Conservation (phyloP, 805 yeast species). For the Diddensiella caesifluorescens region DNA sequence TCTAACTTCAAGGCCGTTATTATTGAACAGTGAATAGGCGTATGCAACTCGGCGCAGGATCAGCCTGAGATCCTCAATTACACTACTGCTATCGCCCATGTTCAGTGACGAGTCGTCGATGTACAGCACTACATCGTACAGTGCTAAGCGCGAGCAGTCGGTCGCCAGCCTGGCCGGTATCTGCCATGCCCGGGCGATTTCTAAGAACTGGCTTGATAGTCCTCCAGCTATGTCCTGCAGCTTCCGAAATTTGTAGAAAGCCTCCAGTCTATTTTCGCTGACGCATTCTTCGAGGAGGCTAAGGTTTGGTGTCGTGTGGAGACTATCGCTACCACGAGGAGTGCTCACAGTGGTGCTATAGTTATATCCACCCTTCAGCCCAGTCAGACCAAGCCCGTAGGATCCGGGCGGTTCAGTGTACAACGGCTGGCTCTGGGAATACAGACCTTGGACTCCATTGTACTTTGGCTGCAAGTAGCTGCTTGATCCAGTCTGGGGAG, state of each 20-base stretch:
- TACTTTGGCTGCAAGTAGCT: too few species aligned
- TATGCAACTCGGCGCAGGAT: conserved; percentile 27
- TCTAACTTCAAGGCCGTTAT: conserved; percentile 30
- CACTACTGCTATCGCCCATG: conserved; percentile 31
- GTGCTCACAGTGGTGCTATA: too few species aligned
- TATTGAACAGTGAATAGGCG: conserved; percentile 30
- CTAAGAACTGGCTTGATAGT: conserved; percentile 19
- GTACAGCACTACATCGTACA: conserved; percentile 29
- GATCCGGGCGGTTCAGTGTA: too few species aligned
- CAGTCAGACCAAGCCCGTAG: too few species aligned
- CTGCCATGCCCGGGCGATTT: conserved; percentile 25
- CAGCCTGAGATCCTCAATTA: conserved; percentile 30
- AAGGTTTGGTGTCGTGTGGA: conserved; percentile 12
- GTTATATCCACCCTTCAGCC: too few species aligned
- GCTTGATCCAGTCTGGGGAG: too few species aligned
- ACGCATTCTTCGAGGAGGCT: conserved; percentile 22
- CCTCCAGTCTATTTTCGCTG: conserved; percentile 26
- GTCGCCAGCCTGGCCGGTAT: conserved; percentile 29
- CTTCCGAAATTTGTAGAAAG: conserved; percentile 29
- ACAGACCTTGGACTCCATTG: too few species aligned
- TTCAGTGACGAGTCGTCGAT: conserved; percentile 33
- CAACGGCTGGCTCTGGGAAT: too few species aligned
- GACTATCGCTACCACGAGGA: conserved; percentile 4
- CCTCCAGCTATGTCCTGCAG: conserved; percentile 26
- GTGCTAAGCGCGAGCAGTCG: conserved; percentile 28